Percentiles rank a stretch among this genome's conserved stretches.
These are phyloP conservation scores for Chlorella sp. DNA, from an alignment of 139 green algal species.

Conservation along the genomic window DNA sequence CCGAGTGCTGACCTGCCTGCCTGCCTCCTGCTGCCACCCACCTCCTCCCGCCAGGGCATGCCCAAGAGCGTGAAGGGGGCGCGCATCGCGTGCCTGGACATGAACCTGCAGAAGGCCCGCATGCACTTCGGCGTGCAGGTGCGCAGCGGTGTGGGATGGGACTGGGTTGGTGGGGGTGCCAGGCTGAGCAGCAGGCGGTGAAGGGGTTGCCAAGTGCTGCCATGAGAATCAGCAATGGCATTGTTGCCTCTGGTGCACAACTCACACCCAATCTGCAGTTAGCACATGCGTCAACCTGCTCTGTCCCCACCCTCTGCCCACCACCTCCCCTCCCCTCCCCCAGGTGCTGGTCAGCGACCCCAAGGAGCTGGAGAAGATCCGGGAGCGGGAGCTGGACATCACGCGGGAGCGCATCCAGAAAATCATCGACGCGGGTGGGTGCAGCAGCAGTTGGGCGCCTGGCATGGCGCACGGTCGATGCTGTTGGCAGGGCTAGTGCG, in stretches of 20 bases:
- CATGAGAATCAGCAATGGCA: background rate
- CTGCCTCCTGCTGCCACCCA: background rate
- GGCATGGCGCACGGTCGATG: too few relatives aligned
- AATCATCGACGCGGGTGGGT: constrained; percentile 35
- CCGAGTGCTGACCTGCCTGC: background rate
- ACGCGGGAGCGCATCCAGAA: constrained; percentile 80
- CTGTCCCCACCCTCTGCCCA: background rate
- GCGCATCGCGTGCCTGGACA: constrained; percentile 92
- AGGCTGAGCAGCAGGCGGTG: too few relatives aligned
- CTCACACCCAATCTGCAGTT: background rate
- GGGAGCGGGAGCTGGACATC: constrained; percentile 94
- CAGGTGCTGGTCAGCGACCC: constrained; percentile 93
- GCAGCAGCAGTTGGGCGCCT: background rate
- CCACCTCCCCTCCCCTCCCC: background rate
- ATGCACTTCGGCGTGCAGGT: constrained; percentile 93
- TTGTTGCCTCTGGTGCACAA: background rate
- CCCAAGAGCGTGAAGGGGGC: constrained; percentile 59
- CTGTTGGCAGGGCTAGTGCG: too few relatives aligned
- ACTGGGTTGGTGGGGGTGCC: too few relatives aligned
- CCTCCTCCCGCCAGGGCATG: constrained; percentile 53
- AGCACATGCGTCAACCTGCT: background rate
- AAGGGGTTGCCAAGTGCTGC: background rate
- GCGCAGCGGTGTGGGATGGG: background rate
- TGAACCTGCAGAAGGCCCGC: constrained; percentile 91
- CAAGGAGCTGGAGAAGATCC: constrained; percentile 95